Conservation (phyloP, 129 eudicot species). For the Escallonia herrerae region DNA sequence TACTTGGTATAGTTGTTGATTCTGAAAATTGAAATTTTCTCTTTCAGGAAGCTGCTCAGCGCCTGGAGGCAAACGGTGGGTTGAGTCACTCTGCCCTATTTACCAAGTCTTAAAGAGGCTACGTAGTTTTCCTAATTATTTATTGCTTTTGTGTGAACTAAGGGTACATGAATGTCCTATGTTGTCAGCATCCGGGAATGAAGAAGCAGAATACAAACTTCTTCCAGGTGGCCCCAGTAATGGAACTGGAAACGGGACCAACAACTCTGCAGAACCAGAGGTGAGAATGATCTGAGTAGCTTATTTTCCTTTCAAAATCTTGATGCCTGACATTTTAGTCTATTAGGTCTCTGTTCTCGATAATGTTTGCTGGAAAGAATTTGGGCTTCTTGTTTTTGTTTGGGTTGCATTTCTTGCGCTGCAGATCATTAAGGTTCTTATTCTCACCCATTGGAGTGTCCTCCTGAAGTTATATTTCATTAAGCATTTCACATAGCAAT, state of each 20-base stretch:
- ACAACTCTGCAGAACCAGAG: constrained; percentile 32
- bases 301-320: neutral
- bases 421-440: constrained; percentile 69
- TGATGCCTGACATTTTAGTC: neutral
- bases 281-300: constrained; percentile 24
- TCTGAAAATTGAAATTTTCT: constrained; percentile 3
- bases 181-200: constrained; percentile 33
- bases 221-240: constrained; percentile 72
- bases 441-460: neutral
- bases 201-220: constrained; percentile 71
- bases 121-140: neutral
- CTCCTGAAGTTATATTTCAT: neutral
- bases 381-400: constrained; percentile 76
- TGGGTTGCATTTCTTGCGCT: constrained; percentile 76
- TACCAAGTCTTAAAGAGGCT: neutral
- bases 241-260: constrained; percentile 20
- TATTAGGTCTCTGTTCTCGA: constrained; percentile 57
- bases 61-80: constrained; percentile 47
- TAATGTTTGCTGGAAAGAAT: constrained; percentile 92
- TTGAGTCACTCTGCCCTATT: constrained; percentile 8
- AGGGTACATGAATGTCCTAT: neutral
- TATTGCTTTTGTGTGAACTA: neutral
- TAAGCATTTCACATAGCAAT: neutral
- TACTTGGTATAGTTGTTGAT: neutral
- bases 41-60: constrained; percentile 69